Evolutionary conservation across 345 rosid species (phyloP).

Genomic region (Arabis hirsuta): DNA sequence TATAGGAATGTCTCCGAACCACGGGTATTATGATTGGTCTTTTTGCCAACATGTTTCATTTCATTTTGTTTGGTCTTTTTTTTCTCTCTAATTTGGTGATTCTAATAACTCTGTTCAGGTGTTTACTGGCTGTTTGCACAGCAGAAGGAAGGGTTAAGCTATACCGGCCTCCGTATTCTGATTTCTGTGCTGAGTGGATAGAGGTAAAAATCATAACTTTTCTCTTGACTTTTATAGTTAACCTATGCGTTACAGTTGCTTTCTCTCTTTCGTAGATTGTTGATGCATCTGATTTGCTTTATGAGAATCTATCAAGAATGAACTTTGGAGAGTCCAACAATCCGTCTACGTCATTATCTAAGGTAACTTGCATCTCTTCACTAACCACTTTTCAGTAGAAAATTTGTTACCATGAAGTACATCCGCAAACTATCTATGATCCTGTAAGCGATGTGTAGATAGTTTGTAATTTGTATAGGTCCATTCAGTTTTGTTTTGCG

Average conservation of each 20-base stretch:
- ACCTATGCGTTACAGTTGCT: conserved; percentile 7
- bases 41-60: background rate
- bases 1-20: conserved; percentile 83
- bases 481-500: conserved; percentile 2
- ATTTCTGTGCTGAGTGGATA: conserved; percentile 91
- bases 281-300: conserved; percentile 71
- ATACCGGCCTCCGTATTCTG: conserved; percentile 79
- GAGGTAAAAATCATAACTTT: conserved; percentile 53
- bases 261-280: conserved; percentile 53
- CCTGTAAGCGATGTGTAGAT: conserved; percentile 8
- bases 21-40: conserved; percentile 53
- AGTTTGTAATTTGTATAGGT: conserved; percentile 9
- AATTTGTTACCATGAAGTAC: background rate
- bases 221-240: background rate
- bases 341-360: conserved; percentile 43
- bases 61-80: background rate
- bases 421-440: background rate
- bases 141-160: conserved; percentile 82
- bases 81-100: conserved; percentile 5
- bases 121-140: conserved; percentile 88
- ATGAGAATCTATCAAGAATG: conserved; percentile 52
- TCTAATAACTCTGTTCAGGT: conserved; percentile 49
- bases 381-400: background rate
- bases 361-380: conserved; percentile 53
- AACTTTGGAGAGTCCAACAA: conserved; percentile 53